Base-by-base conservation (phyloP, 2,329 filamentous ascomycete species). In the Talaromyces sp. region DNA sequence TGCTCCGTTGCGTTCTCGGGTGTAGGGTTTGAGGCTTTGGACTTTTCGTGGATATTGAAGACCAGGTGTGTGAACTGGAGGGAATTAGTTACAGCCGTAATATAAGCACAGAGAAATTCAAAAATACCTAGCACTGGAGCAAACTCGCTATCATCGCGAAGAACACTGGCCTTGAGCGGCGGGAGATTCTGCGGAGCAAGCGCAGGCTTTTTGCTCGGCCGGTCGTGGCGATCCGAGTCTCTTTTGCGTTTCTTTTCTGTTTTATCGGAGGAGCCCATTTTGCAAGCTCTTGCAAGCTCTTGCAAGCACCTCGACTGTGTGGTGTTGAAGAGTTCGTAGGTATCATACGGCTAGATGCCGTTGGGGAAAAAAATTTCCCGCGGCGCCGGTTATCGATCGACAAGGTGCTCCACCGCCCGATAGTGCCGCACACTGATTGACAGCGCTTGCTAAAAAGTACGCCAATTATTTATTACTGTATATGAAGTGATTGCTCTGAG, bases 211-310 rank as follows among this genome's bases (percentile, higher is more conserved):
- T 84, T 84, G 68, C 72, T 80, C 2, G 81, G 76, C 22, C 73
- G 72, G 10, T 77, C 78, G 49, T 72, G 74, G 47, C 73, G 74
- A 56, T 78, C 77, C 4, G 77, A 77, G 57, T 72, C 71, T 61
- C 81, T 75, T 73, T 84, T 84, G 66, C 81, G 75, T 75, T 84
- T 84, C 69, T 80, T 82, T 57, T 81, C 78, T 39, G 68, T 62
- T 44, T 62, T 62, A 27, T 62, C 60, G 56, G 60, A 56, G 13
- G 60, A 56, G n/a, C 55, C 56, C 60, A 62, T 62, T 52, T 13
- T 58, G 44, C 11, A 47, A 17, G 5, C 15, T 6, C 5, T 30
- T 8, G 28, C 27, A 28, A 28, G 27, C 27, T 28, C 27, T 28
- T 28, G 33, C 10, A 10, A 36, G 33, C 15, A 36, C 11, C 33